Evolutionary conservation across 805 yeast species (phyloP).

Genomic region (Phaffomyces opuntiae): DNA sequence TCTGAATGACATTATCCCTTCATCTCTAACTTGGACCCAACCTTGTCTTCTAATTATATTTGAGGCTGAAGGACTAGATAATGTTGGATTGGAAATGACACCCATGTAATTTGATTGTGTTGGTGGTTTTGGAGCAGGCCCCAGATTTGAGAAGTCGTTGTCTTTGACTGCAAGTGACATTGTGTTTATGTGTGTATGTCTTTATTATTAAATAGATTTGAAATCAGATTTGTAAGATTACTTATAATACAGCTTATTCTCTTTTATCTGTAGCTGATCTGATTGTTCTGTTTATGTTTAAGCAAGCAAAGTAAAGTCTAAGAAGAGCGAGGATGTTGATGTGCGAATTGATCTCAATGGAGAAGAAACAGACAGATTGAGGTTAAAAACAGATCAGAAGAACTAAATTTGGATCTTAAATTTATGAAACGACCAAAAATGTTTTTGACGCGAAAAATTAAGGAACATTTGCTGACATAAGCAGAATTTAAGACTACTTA

Average conservation of each 20-base stretch:
- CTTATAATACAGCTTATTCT: too few species aligned
- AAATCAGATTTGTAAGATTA: too few species aligned
- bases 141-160: constrained; percentile 44
- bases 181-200: not conserved
- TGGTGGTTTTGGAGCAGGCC: constrained; percentile 50
- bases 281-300: too few species aligned
- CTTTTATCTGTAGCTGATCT: too few species aligned
- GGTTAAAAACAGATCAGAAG: too few species aligned
- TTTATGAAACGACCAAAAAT: not conserved
- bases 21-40: constrained; percentile 90
- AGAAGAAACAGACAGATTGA: too few species aligned
- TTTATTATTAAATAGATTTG: not conserved
- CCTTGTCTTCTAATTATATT: constrained; percentile 43
- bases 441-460: not conserved
- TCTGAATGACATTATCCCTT: constrained; percentile 79
- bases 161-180: constrained; percentile 33
- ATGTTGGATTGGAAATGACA: constrained; percentile 25
- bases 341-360: too few species aligned
- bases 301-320: too few species aligned
- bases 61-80: constrained; percentile 4
- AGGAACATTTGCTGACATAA: not conserved
- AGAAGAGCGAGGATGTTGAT: too few species aligned
- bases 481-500: not conserved
- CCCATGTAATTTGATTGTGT: constrained; percentile 1
- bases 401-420: too few species aligned